Base-by-base conservation (phyloP, 768 basidiomycete genomes). In the Amanita muscaria region DNA sequence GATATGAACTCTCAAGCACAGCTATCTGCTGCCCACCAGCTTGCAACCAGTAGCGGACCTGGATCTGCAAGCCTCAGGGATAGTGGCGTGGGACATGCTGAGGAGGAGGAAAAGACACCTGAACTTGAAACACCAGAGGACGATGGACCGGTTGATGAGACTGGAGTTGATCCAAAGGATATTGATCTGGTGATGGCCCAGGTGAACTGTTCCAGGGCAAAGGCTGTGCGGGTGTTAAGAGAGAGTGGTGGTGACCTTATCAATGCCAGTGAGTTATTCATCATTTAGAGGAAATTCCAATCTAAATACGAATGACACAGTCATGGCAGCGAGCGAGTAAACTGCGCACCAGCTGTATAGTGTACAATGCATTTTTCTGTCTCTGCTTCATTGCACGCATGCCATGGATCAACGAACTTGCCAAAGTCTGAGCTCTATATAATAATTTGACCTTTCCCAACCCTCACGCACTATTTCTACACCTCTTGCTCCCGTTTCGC, bases 251-350 rank as follows among this genome's bases (percentile, higher is more conserved):
- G 92, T 30, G 93, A 98, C 68, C 63, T 98, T 63, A 93, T 96
- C 72, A 93, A 92, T 65, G 93, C 92, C 49, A 94, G 91, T 94
- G 61, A 64, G 91, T 87, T 11, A 25, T 29, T 42, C 27, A 21
- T 9, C 10, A 24, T 27, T 37, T 25, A 47, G 11, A 24, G 15
- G 15, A 6, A 43, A 16, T 5, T 19, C 30, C 2, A 16, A 10
- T 33, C 23, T 49, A 19, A 52, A 39, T 50, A 27, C 12, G 19
- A n/a, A n/a, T n/a, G n/a, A n/a, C 33, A 48, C 42, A 91, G 88
- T 92, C 64, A 92, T 92, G 89, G 86, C 89, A 8, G 88, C 89
- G 53, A 88, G 84, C 79, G 86, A 87, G 69, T 91, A 70, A 74
- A 69, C 23, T 18, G 16, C 12, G 18, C 43, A 44, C 30, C 29